Evolutionary conservation across 2,329 filamentous ascomycete genomes (phyloP).

Genomic region (Ophiostoma sp.): DNA sequence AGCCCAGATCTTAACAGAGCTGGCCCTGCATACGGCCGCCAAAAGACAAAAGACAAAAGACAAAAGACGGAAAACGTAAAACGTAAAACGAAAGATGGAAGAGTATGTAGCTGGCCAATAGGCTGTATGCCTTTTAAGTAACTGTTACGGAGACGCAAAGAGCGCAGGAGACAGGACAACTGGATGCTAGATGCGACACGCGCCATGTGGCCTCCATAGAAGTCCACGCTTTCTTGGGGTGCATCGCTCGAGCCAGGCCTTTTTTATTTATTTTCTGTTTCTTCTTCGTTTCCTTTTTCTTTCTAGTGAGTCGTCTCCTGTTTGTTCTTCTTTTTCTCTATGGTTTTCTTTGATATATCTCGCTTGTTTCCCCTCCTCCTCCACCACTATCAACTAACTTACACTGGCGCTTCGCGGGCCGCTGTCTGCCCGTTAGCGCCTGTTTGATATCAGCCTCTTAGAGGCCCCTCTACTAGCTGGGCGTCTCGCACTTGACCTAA

Average conservation of each 20-base stretch:
- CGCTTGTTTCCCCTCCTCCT: background rate
- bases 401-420: slow-evolving; percentile 5
- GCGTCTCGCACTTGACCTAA: background rate
- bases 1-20: background rate
- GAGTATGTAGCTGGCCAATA: slow-evolving; percentile 10
- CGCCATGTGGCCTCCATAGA: background rate
- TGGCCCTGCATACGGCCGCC: background rate
- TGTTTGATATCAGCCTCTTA: background rate
- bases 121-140: too few relatives aligned
- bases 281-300: background rate
- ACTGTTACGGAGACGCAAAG: background rate
- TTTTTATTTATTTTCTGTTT: background rate
- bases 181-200: background rate
- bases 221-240: background rate
- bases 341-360: background rate
- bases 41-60: background rate
- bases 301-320: background rate
- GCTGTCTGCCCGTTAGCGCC: slow-evolving; percentile 3
- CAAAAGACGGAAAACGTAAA: too few relatives aligned
- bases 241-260: background rate
- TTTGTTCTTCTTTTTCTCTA: background rate
- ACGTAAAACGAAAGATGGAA: too few relatives aligned
- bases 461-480: background rate
- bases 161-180: background rate
- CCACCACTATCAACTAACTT: background rate